phyloP scores from a whole-genome alignment of 2,329 filamentous ascomycete species.

The Mycocentrospora acerina region DNA sequence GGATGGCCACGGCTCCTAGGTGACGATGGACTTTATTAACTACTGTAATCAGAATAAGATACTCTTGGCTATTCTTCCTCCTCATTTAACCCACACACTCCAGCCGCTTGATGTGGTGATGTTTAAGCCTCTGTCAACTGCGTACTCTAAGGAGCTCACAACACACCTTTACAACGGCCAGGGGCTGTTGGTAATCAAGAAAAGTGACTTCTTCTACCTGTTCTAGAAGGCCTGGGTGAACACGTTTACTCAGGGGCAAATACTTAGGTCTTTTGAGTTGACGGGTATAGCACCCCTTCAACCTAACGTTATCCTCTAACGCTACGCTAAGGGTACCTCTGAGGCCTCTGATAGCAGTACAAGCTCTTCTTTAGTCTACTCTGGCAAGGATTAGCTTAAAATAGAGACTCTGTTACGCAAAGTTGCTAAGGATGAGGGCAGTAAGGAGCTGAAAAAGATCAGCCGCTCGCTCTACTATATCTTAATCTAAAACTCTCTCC shows the following conservation, averaged over 20 bases:
- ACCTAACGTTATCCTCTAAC: conserved; percentile 2
- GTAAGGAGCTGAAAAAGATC: neutral
- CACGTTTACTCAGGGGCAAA: neutral
- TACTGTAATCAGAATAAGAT: conserved; percentile 14
- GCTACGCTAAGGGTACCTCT: neutral
- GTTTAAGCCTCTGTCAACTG: conserved; percentile 1
- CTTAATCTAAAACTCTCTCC: conserved; percentile 1
- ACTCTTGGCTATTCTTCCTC: conserved; percentile 2
- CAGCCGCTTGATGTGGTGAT: conserved; percentile 1
- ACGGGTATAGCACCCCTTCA: conserved; percentile 7
- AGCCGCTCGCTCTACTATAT: conserved; percentile 1
- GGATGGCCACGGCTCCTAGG: neutral
- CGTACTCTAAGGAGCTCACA: conserved; percentile 1
- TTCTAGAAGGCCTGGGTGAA: conserved; percentile 2
- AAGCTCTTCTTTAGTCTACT: neutral
- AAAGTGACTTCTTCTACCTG: conserved; percentile 1
- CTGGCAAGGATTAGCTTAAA: conserved; percentile 4
- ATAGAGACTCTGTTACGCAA: conserved; percentile 3
- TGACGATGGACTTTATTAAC: conserved; percentile 7
- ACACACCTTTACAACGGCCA: neutral
- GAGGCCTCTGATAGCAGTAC: neutral
- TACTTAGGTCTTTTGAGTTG: conserved; percentile 5
- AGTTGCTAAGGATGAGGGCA: conserved; percentile 1
- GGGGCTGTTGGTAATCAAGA: neutral
- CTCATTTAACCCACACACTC: neutral